A percentile compares a stretch with the other conserved stretches of the same genome.
These are phyloP conservation scores for Tetrastigma voinierianum DNA, from an alignment of 164 flowering plant species.

Conservation along the genomic window DNA sequence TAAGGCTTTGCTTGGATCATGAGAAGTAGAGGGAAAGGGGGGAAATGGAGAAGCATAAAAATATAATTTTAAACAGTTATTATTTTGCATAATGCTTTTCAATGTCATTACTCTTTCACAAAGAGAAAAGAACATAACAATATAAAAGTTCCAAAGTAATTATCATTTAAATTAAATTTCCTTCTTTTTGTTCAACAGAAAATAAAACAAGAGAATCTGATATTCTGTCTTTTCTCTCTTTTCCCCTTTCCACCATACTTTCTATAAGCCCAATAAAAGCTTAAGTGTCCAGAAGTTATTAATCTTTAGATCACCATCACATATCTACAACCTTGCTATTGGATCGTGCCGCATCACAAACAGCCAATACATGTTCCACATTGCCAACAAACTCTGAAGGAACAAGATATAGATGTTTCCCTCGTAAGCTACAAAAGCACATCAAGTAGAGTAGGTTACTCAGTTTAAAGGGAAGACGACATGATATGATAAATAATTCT, in stretches of 20 bases:
- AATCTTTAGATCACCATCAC: constrained; percentile 3
- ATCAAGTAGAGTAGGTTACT: not conserved
- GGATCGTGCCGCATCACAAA: constrained; percentile 53
- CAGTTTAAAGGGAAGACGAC: not conserved
- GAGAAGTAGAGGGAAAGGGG: no score
- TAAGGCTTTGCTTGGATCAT: not conserved
- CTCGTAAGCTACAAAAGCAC: constrained; percentile 58
- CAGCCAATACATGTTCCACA: constrained; percentile 65
- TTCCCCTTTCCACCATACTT: no score
- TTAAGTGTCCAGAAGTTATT: not conserved
- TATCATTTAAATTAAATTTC: no score
- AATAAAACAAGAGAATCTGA: no score
- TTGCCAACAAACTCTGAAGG: constrained; percentile 60
- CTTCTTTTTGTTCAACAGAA: no score
- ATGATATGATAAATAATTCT: not conserved
- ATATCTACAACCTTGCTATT: constrained; percentile 51
- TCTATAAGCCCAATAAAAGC: no score
- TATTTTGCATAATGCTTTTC: no score
- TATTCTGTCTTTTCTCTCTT: no score
- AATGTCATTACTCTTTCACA: no score
- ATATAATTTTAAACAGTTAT: no score
- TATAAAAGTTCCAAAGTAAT: not conserved
- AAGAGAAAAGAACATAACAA: not conserved
- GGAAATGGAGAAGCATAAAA: no score
- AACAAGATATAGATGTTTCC: constrained; percentile 70